Conservation (phyloP, 1,139 yeast species). For the Geotrichum reessii region DNA sequence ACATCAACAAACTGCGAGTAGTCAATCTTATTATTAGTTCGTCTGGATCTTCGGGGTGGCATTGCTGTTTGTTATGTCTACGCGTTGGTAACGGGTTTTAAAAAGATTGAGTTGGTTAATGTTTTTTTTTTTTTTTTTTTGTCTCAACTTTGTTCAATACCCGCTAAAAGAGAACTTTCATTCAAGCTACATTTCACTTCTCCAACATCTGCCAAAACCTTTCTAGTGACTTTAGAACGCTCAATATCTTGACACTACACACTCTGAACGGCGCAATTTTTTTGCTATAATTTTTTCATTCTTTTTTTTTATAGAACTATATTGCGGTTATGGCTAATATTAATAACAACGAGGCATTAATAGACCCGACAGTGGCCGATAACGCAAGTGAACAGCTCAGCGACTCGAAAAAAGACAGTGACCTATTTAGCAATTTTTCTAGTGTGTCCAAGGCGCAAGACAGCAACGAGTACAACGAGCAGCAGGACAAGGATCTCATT, state of each 20-base stretch:
- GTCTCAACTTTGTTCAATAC: neutral
- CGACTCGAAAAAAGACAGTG: neutral
- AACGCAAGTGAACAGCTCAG: neutral
- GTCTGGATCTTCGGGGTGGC: conserved; percentile 20
- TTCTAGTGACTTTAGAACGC: neutral
- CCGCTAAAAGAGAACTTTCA: neutral
- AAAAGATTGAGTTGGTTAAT: neutral
- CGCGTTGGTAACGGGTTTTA: neutral
- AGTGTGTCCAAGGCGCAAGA: conserved; percentile 14
- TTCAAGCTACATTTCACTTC: neutral
- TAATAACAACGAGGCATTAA: neutral
- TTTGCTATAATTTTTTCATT: neutral
- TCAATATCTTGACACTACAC: neutral
- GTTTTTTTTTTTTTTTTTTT: neutral
- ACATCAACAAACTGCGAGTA: conserved; percentile 24
- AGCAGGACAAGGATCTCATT: neutral
- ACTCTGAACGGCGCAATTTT: neutral
- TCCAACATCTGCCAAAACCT: neutral
- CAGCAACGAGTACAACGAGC: neutral
- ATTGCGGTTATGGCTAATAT: neutral
- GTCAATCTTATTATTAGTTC: conserved; percentile 23
- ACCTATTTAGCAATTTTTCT: conserved; percentile 14
- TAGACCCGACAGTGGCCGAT: conserved; percentile 2
- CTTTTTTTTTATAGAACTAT: neutral
- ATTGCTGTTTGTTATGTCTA: neutral